Evolutionary conservation across 331 rosid species (phyloP), one percentile per base, ranked within the genome.

Genomic region (Rhamnella rubrinervis): DNA sequence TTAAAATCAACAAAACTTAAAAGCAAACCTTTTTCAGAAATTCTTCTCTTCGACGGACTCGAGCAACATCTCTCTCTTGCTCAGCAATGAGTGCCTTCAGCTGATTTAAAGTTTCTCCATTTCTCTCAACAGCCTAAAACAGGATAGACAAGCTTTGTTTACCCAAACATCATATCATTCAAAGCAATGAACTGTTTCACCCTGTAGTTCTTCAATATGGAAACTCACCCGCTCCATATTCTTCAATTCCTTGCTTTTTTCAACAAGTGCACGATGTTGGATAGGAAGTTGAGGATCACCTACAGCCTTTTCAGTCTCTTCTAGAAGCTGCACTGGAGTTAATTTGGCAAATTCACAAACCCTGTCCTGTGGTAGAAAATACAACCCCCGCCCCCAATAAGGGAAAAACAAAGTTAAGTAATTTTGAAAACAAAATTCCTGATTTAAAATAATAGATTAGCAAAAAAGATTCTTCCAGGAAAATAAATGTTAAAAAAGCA

Each of bases 281-380:
- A 76, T 81, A 0, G 95, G 92, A 70, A 93, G 91, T 66, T 80
- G 91, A 65, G 96, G 88, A 78, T 93, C 96, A 41, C 98, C 98
- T 68, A 85, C 90, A 78, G 95, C 97, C 80, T 91, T 93, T 81
- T 91, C 96, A 5, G 97, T 93, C 89, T 93, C 98, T 78, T 87
- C 91, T 62, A 91, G 55, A 75, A 93, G 96, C 80, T 93, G 92
- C 65, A 91, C 86, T 47, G 97, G 95, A 84, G 89, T 81, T 73
- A 91, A 85, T 75, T 89, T 93, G 19, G 97, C 96, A 77, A 93
- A 93, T 75, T 91, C 98, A 77, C 95, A 90, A 77, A 91, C 98
- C 81, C 96, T 85, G 76, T 93, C 98, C 80, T 91, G 98, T 6
- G 98, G 96, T 72, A 91, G 82, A 75, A 93, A 88, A 96, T 92